phyloP scores from a whole-genome alignment of 805 yeast species.

The Candida sanyiensis region DNA sequence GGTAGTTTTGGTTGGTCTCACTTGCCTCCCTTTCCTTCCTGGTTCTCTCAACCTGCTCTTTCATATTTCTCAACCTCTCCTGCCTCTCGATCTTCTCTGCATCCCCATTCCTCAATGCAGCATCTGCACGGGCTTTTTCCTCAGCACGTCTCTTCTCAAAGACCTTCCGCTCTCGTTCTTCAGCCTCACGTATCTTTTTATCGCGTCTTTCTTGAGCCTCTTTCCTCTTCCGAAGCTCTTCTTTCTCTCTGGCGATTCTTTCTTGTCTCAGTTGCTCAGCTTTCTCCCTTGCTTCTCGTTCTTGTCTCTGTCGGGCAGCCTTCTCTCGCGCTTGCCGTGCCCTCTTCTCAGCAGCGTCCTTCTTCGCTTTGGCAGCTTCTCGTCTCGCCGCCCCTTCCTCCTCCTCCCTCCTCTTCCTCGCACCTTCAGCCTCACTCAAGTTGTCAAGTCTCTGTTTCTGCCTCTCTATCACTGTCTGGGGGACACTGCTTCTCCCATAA shows the following conservation, averaged over 20 bases:
- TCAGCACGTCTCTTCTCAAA: constrained; percentile 2
- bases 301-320: constrained; percentile 7
- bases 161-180: constrained; percentile 5
- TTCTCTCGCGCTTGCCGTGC: not conserved
- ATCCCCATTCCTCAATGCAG: constrained; percentile 6
- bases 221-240: not conserved
- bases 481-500: constrained; percentile 10
- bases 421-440: not conserved
- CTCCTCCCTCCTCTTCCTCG: constrained; percentile 1
- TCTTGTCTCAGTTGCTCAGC: constrained; percentile 4
- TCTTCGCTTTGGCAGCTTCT: constrained; percentile 9
- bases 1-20: constrained; percentile 3
- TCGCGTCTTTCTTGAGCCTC: not conserved
- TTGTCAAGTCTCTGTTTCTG: not conserved
- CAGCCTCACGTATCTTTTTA: constrained; percentile 1
- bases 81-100: constrained; percentile 1
- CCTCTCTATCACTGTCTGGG: not conserved
- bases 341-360: constrained; percentile 4
- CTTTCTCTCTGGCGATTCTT: constrained; percentile 1
- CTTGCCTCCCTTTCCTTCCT: constrained; percentile 6
- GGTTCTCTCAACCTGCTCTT: not conserved
- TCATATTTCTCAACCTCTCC: constrained; percentile 9
- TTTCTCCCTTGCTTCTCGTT: constrained; percentile 4
- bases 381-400: too few species aligned
- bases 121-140: constrained; percentile 13